Evolutionary conservation across 1,284 basidiomycete species (phyloP), one percentile per base, ranked within the genome.

Genomic region (Naganishia sp.): DNA sequence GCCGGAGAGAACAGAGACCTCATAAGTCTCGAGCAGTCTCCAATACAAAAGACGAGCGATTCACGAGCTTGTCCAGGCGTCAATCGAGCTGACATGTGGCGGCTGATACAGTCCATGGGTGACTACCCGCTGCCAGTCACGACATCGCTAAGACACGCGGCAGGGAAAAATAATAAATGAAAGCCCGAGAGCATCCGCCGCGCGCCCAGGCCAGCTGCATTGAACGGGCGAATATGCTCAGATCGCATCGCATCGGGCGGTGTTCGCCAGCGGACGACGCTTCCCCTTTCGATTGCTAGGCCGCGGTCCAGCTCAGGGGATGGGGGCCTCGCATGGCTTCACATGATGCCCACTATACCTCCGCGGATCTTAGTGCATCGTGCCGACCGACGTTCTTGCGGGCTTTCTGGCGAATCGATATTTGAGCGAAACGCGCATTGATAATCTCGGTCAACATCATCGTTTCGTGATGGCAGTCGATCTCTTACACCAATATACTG

Each of bases 211-310:
- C 44, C 44, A 42, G 54, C 36, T 44, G 18, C 36, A 6, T 23
- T 23, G 33, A 43, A 56, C 42, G 39, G 55, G 55, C 55, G 55
- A 56, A 45, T 56, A 42, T 39, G 36, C 36, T 39, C 36, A 39
- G 7, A 56, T 56, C 55, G 55, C 21, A 44, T 56, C 36, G 36
- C 36, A 39, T 39, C 36, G 36, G 36, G 10, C 36, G 36, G 36
- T 39, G 13, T 39, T 39, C 36, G 39, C 21, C 36, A 39, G 7
- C 36, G 36, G 36, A 9, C 36, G 36, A 13, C 13, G 13, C 9
- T 39, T 13, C 9, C 21, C 23, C 44, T 45, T n/a, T 45, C 25
- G 55, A 31, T 56, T 56, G 21, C 36, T 56, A 56, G 45, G 45
- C 45, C 6, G 6, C 18, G 23, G 23, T 28, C 28, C 28, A 28